These are phyloP conservation scores for Bryoerythrophyllum caledonicum DNA, from an alignment of 225 moss, liverwort and hornwort species.

Conservation along the genomic window DNA sequence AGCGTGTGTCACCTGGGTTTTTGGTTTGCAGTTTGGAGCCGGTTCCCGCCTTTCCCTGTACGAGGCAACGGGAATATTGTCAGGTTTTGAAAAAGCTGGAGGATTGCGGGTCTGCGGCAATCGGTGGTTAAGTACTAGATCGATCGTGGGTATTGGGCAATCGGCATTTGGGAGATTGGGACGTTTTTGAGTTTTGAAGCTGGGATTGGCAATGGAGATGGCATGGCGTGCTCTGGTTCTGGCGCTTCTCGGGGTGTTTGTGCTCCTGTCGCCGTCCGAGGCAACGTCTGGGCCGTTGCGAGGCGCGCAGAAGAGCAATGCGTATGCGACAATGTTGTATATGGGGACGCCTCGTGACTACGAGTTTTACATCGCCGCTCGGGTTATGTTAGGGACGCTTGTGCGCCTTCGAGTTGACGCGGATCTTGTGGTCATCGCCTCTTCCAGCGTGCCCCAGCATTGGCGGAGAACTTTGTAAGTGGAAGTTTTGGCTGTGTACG, in stretches of 20 bases:
- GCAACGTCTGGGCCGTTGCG: conserved; percentile 53
- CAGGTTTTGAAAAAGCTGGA: background rate
- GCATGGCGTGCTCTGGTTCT: background rate
- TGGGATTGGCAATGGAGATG: conserved; percentile 27
- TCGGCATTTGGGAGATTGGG: background rate
- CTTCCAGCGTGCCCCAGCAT: conserved; percentile 63
- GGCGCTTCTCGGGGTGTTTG: conserved; percentile 1
- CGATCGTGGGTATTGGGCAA: conserved; percentile 1
- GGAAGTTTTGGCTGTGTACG: conserved; percentile 22
- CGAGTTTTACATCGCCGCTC: conserved; percentile 89
- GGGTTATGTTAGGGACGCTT: conserved; percentile 83
- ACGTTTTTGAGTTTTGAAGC: background rate
- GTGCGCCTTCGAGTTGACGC: conserved; percentile 77
- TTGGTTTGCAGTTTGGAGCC: background rate
- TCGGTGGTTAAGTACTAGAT: too few relatives aligned
- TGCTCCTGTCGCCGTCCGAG: conserved; percentile 24
- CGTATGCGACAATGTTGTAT: conserved; percentile 93
- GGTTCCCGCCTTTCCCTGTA: background rate
- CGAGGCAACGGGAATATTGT: background rate
- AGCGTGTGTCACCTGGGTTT: background rate
- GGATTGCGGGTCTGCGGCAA: background rate
- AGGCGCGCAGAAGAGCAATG: conserved; percentile 53
- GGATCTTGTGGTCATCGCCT: conserved; percentile 89
- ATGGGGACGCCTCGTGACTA: conserved; percentile 99
- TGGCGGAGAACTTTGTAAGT: conserved; percentile 84